phyloP scores from a whole-genome alignment of 352 stramenopile species.

The Hyaloperonospora brassicae region DNA sequence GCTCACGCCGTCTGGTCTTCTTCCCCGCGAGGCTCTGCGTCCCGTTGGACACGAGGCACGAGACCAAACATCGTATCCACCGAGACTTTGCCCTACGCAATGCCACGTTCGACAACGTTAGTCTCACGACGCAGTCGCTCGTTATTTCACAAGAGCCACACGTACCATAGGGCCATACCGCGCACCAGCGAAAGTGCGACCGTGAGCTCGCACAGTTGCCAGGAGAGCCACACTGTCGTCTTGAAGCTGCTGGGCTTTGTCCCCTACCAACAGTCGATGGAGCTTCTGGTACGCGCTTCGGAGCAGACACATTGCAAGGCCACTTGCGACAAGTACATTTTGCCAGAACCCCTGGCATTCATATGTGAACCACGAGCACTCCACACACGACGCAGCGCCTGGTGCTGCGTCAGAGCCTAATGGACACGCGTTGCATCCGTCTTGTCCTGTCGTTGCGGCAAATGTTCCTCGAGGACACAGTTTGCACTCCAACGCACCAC shows the following conservation, averaged over 20 bases:
- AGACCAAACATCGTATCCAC: too few relatives aligned
- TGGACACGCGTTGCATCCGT: slow-evolving; percentile 32
- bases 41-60: not conserved
- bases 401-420: slow-evolving; percentile 25
- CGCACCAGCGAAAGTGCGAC: slow-evolving; percentile 29
- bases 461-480: slow-evolving; percentile 35
- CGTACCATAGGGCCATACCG: slow-evolving; percentile 42
- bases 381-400: slow-evolving; percentile 32
- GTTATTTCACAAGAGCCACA: not conserved
- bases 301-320: slow-evolving; percentile 14
- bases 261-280: slow-evolving; percentile 24
- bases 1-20: too few relatives aligned
- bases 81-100: not conserved
- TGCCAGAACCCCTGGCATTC: slow-evolving; percentile 51
- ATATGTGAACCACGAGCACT: slow-evolving; percentile 47
- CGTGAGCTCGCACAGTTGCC: slow-evolving; percentile 37
- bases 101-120: slow-evolving; percentile 9
- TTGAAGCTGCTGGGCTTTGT: slow-evolving; percentile 25
- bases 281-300: slow-evolving; percentile 26
- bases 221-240: slow-evolving; percentile 41
- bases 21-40: not conserved
- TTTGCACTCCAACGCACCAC: slow-evolving; percentile 30
- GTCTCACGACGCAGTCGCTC: not conserved
- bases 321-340: slow-evolving; percentile 30
- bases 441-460: slow-evolving; percentile 29